Conservation (phyloP, 306 rosid species). For the Castanopsis chinensis region DNA sequence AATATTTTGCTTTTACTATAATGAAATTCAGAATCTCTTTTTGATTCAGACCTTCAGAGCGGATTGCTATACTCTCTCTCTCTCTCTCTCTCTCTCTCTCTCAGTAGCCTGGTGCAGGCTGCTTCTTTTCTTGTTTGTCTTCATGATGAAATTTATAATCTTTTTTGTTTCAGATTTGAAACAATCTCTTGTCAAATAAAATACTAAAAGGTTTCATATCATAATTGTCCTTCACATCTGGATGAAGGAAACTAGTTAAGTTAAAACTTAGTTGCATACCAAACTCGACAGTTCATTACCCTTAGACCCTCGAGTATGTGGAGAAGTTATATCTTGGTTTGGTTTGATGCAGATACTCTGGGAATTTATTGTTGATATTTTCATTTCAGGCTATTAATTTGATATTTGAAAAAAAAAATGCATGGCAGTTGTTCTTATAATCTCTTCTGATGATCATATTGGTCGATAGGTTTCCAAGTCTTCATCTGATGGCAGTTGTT, state of each 20-base stretch:
- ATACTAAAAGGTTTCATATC: neutral
- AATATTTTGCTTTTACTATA: neutral
- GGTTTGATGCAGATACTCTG: neutral
- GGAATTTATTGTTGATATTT: conserved; percentile 1
- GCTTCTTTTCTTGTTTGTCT: conserved; percentile 7
- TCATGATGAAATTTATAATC: neutral
- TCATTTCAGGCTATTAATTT: conserved; percentile 8
- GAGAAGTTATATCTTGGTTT: neutral
- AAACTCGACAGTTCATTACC: conserved; percentile 7
- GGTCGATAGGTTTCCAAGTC: conserved; percentile 62
- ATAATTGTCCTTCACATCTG: neutral
- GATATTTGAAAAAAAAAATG: neutral
- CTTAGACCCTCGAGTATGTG: neutral
- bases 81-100: neutral
- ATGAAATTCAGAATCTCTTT: neutral
- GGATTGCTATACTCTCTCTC: too few species aligned
- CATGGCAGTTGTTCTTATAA: conserved; percentile 12
- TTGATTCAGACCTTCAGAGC: too few species aligned
- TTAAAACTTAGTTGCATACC: neutral
- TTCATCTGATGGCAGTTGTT: conserved; percentile 52
- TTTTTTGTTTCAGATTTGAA: neutral
- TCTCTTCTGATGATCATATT: conserved; percentile 25
- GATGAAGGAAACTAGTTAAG: neutral
- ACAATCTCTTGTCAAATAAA: neutral
- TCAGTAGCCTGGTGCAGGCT: conserved; percentile 12